These are phyloP conservation scores for Tuber indicum DNA, from an alignment of 495 filamentous ascomycete species.

Conservation along the genomic window DNA sequence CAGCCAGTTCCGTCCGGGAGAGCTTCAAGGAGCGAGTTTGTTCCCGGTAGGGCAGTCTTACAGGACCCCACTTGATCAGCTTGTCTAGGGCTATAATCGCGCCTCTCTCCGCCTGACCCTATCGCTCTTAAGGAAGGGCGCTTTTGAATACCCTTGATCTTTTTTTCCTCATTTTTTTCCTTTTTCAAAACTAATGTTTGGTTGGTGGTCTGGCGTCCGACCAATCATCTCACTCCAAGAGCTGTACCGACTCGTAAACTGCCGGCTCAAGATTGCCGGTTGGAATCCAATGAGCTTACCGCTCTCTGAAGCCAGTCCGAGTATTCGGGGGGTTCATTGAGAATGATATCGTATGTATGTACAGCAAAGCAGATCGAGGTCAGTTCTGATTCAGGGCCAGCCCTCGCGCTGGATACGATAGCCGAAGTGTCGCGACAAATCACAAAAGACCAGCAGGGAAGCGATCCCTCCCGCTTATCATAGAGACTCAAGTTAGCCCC, in stretches of 20 bases:
- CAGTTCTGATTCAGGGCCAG: neutral
- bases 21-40: too few species aligned
- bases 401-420: neutral
- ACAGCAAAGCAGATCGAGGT: neutral
- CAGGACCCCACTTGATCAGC: too few species aligned
- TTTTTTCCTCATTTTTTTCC: too few species aligned
- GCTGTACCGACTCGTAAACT: neutral
- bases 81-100: too few species aligned
- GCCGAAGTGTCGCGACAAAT: neutral
- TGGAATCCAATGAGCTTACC: neutral
- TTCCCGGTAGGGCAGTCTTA: too few species aligned
- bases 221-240: too few species aligned
- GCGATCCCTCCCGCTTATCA: neutral
- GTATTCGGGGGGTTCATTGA: neutral
- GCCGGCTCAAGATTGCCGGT: neutral
- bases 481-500: neutral
- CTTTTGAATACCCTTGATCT: too few species aligned
- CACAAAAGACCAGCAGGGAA: neutral
- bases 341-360: neutral
- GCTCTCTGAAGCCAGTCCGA: neutral
- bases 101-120: too few species aligned
- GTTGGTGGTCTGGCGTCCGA: too few species aligned
- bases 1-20: too few species aligned
- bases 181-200: too few species aligned
- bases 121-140: too few species aligned